Base-by-base conservation (phyloP, 805 yeast species). In the Teunomyces tritomae region DNA sequence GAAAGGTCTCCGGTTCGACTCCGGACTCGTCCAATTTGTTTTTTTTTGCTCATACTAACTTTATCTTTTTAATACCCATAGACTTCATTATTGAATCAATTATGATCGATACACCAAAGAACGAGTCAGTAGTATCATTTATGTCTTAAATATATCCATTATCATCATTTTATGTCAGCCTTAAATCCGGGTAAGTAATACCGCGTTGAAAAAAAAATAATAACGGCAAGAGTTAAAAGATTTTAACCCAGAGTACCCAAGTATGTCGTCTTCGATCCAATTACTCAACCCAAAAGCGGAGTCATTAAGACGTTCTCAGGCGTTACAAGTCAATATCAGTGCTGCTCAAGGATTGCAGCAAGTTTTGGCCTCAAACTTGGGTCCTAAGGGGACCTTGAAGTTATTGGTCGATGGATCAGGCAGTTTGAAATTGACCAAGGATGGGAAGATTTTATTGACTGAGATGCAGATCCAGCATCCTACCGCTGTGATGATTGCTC, bases 391-490 rank as follows among this genome's bases (percentile, higher is more conserved):
- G 47, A 94, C 99, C 11, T 75, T 94, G 60, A 94, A 94, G 73
- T 89, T 94, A 87, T 74, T 92, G 49, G 99, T 94, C 45, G 98
- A 94, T 64, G 99, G 99, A 53, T 85, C 96, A 1, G 99, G 99
- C 28, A 83, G 85, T 59, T 87, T 94, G 68, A 94, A 94, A 71
- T 82, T 94, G 59, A 94, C 99, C 46, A 94, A 94, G 64, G 99
- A 94, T 67, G 99, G 99, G 45, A 91, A 92, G 64, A 97, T 94
- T 6, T 74, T 94, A 48, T 75, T 94, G 50, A 81, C 87, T 35
- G 99, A 94, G 64, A 94, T 94, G 99, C 99, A 94, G 71, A 92
- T 92, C 68, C 78, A 74, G 55, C 77, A 74, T 49, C 78, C 78
- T 8, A 74, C 78, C 5, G 78, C 78, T 1, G 76, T 74, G 37